A percentile compares a stretch with the other conserved stretches of the same genome.
phyloP scores from a whole-genome alignment of 2,329 filamentous ascomycete species.

The Verruconis gallopava region DNA sequence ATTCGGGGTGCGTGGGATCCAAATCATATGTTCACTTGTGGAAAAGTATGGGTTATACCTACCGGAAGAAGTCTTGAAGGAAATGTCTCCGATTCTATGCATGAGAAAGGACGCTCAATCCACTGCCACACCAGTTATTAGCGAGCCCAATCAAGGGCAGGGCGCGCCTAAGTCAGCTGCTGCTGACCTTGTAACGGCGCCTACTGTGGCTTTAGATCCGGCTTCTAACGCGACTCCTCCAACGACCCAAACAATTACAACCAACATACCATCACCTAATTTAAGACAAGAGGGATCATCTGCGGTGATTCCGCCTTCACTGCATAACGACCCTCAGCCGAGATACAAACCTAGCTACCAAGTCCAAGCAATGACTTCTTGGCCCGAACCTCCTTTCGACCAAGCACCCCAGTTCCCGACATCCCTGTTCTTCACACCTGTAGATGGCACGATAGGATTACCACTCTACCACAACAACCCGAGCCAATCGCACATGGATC shows the following conservation, averaged over 20 bases:
- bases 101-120: not conserved
- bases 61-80: not conserved
- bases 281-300: not conserved
- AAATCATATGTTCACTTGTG: not conserved
- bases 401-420: not conserved
- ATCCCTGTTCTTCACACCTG: not conserved
- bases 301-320: not conserved
- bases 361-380: not conserved
- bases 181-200: not conserved
- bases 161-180: not conserved
- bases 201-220: not conserved
- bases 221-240: not conserved
- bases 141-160: not conserved
- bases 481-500: not conserved
- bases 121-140: not conserved
- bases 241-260: not conserved
- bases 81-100: not conserved
- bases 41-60: not conserved
- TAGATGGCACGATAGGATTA: not conserved
- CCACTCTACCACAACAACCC: slow-evolving; percentile 4
- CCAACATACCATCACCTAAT: no score
- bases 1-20: not conserved
- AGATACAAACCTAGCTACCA: not conserved
- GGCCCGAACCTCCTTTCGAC: not conserved
- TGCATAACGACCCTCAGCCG: not conserved